Evolutionary conservation across 2,329 filamentous ascomycete species (phyloP), one percentile per base, ranked within the genome.

Genomic region (Cladosporium sphaerospermum): DNA sequence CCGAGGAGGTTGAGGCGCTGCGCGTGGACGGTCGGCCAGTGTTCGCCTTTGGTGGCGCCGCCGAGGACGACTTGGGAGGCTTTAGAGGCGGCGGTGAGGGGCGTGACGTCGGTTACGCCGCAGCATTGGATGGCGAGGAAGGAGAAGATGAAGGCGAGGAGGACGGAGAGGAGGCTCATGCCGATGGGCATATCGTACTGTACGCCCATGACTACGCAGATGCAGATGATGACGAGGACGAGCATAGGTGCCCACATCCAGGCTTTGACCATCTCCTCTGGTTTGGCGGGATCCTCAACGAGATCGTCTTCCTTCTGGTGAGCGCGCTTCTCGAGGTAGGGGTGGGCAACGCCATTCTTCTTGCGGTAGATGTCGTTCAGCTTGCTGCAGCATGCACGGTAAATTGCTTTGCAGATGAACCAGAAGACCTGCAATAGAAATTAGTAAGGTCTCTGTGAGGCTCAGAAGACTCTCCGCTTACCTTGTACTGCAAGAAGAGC

Each of bases 11-110:
- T 87, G 69, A 86, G 76, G 47, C 75, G 73, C 69, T 86, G 84
- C 1, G 83, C 81, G 13, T 78, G 67, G 6, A 69, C 59, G 52
- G 78, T 58, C 1, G 68, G 61, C 67, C 77, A 79, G 57, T 76
- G 70, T 54, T 78, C 73, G 57, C 77, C 75, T 37, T 76, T 75
- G 34, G 83, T 85, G 31, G 82, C 82, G 47, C 79, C 83, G 58
- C 83, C 83, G 44, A 84, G 82, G 52, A 87, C 76, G 53, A 86
- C 79, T 71, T 86, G 84, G 1, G 82, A 84, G 4, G 83, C 83
- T 69, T 86, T 87, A 59, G 82, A 78, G 0, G 81, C 81, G 3
- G 84, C 82, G 3, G 83, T 86, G 2, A 86, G 72, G 0, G 84
- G 84, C 0, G 83, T 82, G 59, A 78, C 78, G 59, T 84, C 80